Base-by-base conservation (phyloP, 2,329 filamentous ascomycete species). In the Talaromyces marneffei region DNA sequence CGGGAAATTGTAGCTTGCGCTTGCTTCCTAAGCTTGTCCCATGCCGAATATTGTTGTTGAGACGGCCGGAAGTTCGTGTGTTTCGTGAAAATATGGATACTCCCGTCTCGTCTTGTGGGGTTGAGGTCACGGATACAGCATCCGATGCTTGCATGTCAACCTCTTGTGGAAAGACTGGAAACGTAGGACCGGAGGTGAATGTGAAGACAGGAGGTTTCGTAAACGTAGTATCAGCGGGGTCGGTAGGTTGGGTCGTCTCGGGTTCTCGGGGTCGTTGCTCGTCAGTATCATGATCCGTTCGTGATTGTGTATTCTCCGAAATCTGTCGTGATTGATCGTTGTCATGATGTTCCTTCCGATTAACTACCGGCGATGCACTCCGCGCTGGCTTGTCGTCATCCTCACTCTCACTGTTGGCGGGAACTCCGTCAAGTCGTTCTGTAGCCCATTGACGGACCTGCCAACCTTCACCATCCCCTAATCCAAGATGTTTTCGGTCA, bases 401-500 rank as follows among this genome's bases (percentile, higher is more conserved):
- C 58, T 81, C 79, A 52, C 71, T 75, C 42, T 81, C 79, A 20
- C 72, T 74, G 39, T 66, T 68, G 33, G 72, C 68, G 20, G 72
- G 65, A 6, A 69, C 72, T 57, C 77, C 77, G 65, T 80, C 78
- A 61, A 75, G 75, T 62, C 77, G 74, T 66, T 79, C 78, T 12
- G 77, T 79, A 25, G 79, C 79, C 85, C 85, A 88, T 72, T 85
- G 83, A 65, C 85, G 77, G 63, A 88, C 80, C 66, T 79, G 79
- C 81, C 83, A 86, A 7, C 85, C 91, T 73, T 96, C 92, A 14
- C 90, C 90, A 73, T 94, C 90, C 53, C 83, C 84, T 12, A 94
- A 72, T 0, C 91, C 91, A 60, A 96, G 81, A 65, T 90, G 86
- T 71, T 92, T 87, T 70, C 85, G 88, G 72, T 97, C 92, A 59